Evolutionary conservation across 805 yeast species (phyloP).

Genomic region (Starmera amethionina): DNA sequence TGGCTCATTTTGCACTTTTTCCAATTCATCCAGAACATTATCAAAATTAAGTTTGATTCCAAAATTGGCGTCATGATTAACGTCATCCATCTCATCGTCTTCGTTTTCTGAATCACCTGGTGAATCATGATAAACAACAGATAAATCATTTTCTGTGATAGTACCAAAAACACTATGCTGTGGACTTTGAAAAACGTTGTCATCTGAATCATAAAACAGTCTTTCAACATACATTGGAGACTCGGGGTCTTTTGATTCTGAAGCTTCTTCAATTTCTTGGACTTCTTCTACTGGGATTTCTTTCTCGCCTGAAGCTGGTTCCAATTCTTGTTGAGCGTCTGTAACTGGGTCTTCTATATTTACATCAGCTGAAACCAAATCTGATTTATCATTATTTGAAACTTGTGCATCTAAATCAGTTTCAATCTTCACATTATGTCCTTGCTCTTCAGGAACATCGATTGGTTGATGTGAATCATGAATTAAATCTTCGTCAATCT

Average conservation of each 20-base stretch:
- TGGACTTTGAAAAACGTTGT: conserved; percentile 15
- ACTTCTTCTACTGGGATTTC: neutral
- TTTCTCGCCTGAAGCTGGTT: conserved; percentile 4
- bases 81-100: neutral
- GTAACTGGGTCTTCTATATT: neutral
- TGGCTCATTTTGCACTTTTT: neutral
- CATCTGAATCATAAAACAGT: conserved; percentile 14
- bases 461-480: too few relatives aligned
- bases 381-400: neutral
- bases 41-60: too few relatives aligned
- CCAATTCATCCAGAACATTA: neutral
- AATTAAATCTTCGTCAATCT: too few relatives aligned
- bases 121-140: neutral
- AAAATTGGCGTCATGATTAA: neutral
- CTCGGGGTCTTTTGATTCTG: neutral
- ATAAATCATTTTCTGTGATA: conserved; percentile 4
- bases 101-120: conserved; percentile 9
- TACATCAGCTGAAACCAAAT: neutral
- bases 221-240: conserved; percentile 5
- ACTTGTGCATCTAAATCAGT: neutral
- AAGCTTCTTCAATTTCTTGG: conserved; percentile 1
- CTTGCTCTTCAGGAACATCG: neutral
- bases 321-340: conserved; percentile 1
- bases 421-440: neutral
- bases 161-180: conserved; percentile 16